A percentile compares a stretch with the other conserved stretches of the same genome.
Conservation (phyloP, 1,139 yeast genomes). For the Suhomyces bolitotheri region DNA sequence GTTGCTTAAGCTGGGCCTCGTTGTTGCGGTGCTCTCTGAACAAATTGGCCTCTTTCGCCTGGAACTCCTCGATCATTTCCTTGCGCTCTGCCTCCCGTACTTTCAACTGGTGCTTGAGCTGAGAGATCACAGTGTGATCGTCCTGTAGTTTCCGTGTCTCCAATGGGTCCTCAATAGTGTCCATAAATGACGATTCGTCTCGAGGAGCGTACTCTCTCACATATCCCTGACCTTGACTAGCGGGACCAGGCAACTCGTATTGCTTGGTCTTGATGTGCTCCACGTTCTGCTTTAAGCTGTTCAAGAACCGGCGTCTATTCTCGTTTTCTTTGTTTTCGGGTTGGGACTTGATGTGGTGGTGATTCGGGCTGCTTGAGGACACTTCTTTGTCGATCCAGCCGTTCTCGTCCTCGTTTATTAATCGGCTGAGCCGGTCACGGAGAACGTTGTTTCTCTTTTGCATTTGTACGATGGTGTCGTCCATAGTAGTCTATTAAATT, state of each 20-base stretch:
- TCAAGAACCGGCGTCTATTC: slow-evolving; percentile 11
- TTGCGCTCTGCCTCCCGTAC: slow-evolving; percentile 12
- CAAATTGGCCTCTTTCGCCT: slow-evolving; percentile 14
- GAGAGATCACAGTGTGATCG: slow-evolving; percentile 1
- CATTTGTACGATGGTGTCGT: slow-evolving; percentile 15
- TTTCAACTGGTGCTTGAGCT: slow-evolving; percentile 10
- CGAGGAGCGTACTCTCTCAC: slow-evolving; percentile 2
- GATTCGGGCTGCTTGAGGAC: background rate
- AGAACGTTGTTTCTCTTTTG: slow-evolving; percentile 16
- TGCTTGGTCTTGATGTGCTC: slow-evolving; percentile 16
- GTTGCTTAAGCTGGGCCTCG: slow-evolving; percentile 4
- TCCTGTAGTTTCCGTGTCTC: background rate
- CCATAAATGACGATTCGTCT: slow-evolving; percentile 2
- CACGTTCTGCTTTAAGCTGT: slow-evolving; percentile 16
- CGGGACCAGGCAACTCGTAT: slow-evolving; percentile 15
- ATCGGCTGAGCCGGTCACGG: slow-evolving; percentile 14
- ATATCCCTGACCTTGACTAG: background rate
- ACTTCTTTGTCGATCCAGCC: slow-evolving; percentile 1
- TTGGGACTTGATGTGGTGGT: background rate
- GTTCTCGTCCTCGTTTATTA: slow-evolving; percentile 15
- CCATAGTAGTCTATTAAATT: slow-evolving; percentile 7
- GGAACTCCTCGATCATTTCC: slow-evolving; percentile 18
- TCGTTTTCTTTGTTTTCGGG: slow-evolving; percentile 7
- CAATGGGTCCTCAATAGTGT: slow-evolving; percentile 6
- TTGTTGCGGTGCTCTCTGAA: slow-evolving; percentile 9